phyloP scores from a whole-genome alignment of 176 grass and related monocot species.

The Themeda triandra region DNA sequence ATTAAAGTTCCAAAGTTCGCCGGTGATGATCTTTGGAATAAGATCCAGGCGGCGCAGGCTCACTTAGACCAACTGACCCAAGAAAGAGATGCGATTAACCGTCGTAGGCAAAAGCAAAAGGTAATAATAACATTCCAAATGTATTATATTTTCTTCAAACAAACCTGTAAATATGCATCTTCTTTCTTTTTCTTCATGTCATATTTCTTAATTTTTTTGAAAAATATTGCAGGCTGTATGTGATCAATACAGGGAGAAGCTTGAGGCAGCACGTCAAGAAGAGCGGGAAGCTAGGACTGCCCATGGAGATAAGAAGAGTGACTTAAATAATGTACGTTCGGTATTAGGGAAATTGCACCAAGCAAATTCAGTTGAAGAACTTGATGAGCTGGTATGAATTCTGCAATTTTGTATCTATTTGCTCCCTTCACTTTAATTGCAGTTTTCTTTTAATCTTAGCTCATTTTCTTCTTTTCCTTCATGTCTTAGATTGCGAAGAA shows the following conservation, averaged over 20 bases:
- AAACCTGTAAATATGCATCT: neutral
- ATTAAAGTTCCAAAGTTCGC: conserved; percentile 66
- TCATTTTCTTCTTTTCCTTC: conserved; percentile 7
- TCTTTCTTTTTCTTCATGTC: neutral
- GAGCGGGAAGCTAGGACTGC: conserved; percentile 64
- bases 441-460: conserved; percentile 13
- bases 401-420: neutral
- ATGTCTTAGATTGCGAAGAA: conserved; percentile 65
- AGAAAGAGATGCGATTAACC: conserved; percentile 67
- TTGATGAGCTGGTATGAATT: conserved; percentile 73
- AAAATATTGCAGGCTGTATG: conserved; percentile 48
- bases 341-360: conserved; percentile 76
- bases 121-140: conserved; percentile 34
- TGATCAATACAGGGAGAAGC: conserved; percentile 42
- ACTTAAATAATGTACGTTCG: conserved; percentile 59
- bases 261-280: conserved; percentile 56
- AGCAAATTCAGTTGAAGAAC: conserved; percentile 89
- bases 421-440: neutral
- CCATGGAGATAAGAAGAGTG: conserved; percentile 55
- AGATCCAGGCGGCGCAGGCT: conserved; percentile 55
- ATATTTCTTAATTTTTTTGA: conserved; percentile 15
- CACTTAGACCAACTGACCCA: conserved; percentile 65
- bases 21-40: conserved; percentile 61
- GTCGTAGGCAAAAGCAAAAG: conserved; percentile 64
- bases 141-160: neutral